phyloP scores from a whole-genome alignment of 2,329 filamentous ascomycete species.

The Canariomyces notabilis region DNA sequence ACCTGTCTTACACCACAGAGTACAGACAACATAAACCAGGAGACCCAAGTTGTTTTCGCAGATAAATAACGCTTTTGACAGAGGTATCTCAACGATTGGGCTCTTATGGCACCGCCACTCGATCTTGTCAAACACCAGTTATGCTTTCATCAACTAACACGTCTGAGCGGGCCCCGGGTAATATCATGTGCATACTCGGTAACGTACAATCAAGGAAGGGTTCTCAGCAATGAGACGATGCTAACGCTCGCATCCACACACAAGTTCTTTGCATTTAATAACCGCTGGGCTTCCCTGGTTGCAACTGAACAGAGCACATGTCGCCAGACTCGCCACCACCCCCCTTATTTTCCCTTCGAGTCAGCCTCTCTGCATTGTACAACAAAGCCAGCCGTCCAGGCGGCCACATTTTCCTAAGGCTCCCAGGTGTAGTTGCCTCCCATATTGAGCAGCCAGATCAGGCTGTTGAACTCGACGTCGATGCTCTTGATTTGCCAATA shows the following conservation, averaged over 20 bases:
- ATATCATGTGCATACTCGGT: too few species aligned
- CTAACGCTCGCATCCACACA: conserved; percentile 5
- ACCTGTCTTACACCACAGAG: too few species aligned
- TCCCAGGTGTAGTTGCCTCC: conserved; percentile 30
- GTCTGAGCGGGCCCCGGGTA: not conserved
- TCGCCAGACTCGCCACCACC: too few species aligned
- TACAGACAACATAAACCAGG: too few species aligned
- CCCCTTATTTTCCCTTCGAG: not conserved
- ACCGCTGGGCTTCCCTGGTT: not conserved
- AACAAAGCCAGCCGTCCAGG: not conserved
- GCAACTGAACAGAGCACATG: not conserved
- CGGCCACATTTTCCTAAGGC: conserved; percentile 19
- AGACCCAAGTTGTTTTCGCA: too few species aligned
- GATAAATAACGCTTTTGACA: too few species aligned
- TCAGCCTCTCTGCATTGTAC: not conserved
- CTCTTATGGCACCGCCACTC: not conserved
- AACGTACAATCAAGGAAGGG: too few species aligned
- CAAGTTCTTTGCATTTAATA: conserved; percentile 11
- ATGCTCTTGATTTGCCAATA: conserved; percentile 29
- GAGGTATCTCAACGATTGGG: not conserved
- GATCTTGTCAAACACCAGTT: not conserved
- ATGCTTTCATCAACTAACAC: not conserved
- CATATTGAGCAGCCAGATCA: conserved; percentile 30
- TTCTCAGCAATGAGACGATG: not conserved
- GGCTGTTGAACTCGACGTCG: conserved; percentile 31